These are phyloP conservation scores for Nymphaea colorata DNA, from an alignment of 164 flowering plant species.

Conservation along the genomic window DNA sequence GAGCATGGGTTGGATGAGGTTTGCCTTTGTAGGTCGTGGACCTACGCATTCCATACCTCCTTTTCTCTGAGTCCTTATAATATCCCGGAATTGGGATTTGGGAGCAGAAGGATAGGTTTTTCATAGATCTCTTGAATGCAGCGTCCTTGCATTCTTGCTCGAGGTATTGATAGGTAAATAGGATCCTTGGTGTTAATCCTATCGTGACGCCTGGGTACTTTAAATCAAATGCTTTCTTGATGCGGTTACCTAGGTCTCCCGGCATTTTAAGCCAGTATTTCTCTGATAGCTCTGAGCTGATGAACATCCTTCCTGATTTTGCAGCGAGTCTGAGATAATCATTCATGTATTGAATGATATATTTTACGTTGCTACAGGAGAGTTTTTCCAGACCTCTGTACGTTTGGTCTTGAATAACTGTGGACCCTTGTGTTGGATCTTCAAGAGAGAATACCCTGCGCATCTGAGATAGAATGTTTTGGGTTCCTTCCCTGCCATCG, in stretches of 20 bases:
- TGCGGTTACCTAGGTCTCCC: neutral
- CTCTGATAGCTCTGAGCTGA: neutral
- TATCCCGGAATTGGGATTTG: conserved; percentile 2
- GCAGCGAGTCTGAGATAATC: neutral
- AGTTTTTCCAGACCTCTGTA: conserved; percentile 3
- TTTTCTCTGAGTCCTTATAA: neutral
- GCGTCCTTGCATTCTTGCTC: conserved; percentile 1
- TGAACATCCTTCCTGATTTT: neutral
- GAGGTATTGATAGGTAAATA: neutral
- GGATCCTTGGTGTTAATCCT: neutral
- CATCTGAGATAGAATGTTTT: too few species aligned
- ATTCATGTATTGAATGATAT: neutral
- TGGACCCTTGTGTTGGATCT: too few species aligned
- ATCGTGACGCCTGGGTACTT: neutral
- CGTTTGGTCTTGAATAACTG: conserved; percentile 4
- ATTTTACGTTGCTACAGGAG: neutral
- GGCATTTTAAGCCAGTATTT: conserved; percentile 3
- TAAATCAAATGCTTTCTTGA: neutral
- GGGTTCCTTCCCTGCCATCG: too few species aligned
- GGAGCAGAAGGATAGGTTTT: conserved; percentile 3
- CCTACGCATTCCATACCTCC: neutral
- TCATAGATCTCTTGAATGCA: neutral
- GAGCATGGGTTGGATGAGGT: neutral
- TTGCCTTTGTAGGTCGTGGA: conserved; percentile 6
- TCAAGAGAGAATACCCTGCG: too few species aligned